Conservation (phyloP, 305 asterid species). For the Ruellia speciosa region DNA sequence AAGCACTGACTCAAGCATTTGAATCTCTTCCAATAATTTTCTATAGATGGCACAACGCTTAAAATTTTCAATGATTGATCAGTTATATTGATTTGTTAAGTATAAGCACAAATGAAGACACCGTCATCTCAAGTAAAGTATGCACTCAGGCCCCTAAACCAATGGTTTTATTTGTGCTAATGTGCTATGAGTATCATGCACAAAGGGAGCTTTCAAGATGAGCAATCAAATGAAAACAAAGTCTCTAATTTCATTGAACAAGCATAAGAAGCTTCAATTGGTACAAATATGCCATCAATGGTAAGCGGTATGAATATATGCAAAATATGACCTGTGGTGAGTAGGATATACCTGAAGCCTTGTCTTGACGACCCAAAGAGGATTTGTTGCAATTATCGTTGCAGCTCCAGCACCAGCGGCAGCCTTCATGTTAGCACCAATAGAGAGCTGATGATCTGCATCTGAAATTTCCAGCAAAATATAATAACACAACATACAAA, state of each 20-base stretch:
- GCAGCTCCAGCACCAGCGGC: slow-evolving; percentile 97
- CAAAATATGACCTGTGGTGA: not conserved
- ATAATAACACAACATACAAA: slow-evolving; percentile 14
- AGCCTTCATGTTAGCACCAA: slow-evolving; percentile 81
- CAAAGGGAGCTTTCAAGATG: not conserved
- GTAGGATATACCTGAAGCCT: slow-evolving; percentile 55
- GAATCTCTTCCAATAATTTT: not conserved
- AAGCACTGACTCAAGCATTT: not conserved
- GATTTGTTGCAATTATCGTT: slow-evolving; percentile 78
- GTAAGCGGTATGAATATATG: slow-evolving; percentile 11
- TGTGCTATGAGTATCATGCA: not conserved
- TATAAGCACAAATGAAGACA: not conserved
- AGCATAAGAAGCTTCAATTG: slow-evolving; percentile 9
- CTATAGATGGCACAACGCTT: not conserved
- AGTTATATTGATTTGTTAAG: not conserved
- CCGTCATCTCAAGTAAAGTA: not conserved
- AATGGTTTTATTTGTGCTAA: not conserved
- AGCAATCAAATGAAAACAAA: not conserved
- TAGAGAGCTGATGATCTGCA: slow-evolving; percentile 56
- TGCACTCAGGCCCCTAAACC: not conserved
- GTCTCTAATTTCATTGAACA: not conserved
- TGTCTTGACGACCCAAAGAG: slow-evolving; percentile 96
- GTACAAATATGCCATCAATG: slow-evolving; percentile 1
- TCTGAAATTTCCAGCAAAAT: slow-evolving; percentile 32
- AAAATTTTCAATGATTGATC: not conserved